Percentiles rank a stretch among this genome's conserved stretches.
Conservation (phyloP, 1,284 basidiomycete species). For the Thecaphora thlaspeos region DNA sequence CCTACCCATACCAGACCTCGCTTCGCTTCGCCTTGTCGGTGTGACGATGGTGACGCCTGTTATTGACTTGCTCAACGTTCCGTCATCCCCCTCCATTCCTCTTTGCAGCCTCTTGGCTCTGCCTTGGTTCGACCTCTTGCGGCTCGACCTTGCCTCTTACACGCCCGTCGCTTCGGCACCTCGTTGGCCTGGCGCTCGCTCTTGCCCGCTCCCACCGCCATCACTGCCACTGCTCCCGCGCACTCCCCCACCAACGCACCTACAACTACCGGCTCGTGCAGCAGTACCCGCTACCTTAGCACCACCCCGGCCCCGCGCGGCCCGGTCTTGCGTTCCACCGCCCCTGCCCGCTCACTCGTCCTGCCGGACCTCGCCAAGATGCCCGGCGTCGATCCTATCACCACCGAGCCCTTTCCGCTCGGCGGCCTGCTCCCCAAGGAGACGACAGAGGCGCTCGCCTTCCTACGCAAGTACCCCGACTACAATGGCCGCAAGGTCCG, state of each 20-base stretch:
- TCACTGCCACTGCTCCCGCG: too few species aligned
- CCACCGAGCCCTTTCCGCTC: constrained; percentile 49
- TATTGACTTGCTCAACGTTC: too few species aligned
- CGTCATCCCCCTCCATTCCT: too few species aligned
- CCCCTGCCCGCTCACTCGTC: too few species aligned
- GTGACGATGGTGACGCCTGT: too few species aligned
- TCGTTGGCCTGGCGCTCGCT: too few species aligned
- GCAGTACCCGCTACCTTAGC: too few species aligned
- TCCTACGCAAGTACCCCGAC: constrained; percentile 52
- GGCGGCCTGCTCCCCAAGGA: constrained; percentile 57
- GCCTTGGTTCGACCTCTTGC: background rate
- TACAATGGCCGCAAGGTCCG: constrained; percentile 56
- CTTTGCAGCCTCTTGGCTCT: background rate
- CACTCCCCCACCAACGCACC: background rate
- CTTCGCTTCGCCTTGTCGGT: too few species aligned
- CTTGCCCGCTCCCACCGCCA: background rate
- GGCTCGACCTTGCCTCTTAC: background rate
- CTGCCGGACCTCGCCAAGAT: background rate
- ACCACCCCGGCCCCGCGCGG: too few species aligned
- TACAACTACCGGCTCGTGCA: too few species aligned
- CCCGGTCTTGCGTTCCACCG: too few species aligned
- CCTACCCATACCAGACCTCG: too few species aligned
- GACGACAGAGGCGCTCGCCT: constrained; percentile 53
- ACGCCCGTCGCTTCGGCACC: background rate
- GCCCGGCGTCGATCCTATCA: constrained; percentile 7